Base-by-base conservation (phyloP, 2,329 filamentous ascomycete genomes). In the Colletotrichum siamense region DNA sequence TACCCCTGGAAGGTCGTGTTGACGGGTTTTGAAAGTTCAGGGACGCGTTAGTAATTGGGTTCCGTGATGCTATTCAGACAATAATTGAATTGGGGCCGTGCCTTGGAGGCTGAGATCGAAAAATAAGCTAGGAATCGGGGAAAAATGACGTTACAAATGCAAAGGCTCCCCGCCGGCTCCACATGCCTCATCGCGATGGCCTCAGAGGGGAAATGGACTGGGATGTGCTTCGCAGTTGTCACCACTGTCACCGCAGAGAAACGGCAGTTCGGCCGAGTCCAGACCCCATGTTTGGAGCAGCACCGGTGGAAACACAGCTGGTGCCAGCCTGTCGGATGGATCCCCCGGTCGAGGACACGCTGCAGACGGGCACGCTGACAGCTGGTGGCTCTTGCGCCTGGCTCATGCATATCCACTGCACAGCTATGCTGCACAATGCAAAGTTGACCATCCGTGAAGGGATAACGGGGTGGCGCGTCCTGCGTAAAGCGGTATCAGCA, bases 21-120 rank as follows among this genome's bases (percentile, higher is more conserved):
- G 70, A 57, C 18, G 9, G n/a, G 18, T 44, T 30, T 59, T 36
- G 36, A 73, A 26, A 59, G 70, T 76, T 76, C 24, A 67, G 65
- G 70, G 24, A n/a, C n/a, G 32, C 64, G 73, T 76, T 76, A 73
- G 73, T 73, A 34, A 52, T 64, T 68, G 44, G 26, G 28, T 57
- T 65, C 59, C 24, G 22, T 69, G 73, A 76, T 76, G 73, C 73
- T 73, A 76, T 76, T 73, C 73, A 76, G 70, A 76, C 64, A 68
- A 32, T 49, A 65, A 72, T 69, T 73, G 70, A 28, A 61, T 36
- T 64, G 70, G 73, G 69, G 30, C 73, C 73, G 63, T 76, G 70
- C 65, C 36, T 57, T 30, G 15, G 18, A 36, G 30, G 32, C 26
- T 76, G 70, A 69, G 73, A 76, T 75, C 71, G 75, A 70, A 59